These are phyloP conservation scores for Deuterostichococcus epilithicus DNA, from an alignment of 139 green algal species.

Conservation along the genomic window DNA sequence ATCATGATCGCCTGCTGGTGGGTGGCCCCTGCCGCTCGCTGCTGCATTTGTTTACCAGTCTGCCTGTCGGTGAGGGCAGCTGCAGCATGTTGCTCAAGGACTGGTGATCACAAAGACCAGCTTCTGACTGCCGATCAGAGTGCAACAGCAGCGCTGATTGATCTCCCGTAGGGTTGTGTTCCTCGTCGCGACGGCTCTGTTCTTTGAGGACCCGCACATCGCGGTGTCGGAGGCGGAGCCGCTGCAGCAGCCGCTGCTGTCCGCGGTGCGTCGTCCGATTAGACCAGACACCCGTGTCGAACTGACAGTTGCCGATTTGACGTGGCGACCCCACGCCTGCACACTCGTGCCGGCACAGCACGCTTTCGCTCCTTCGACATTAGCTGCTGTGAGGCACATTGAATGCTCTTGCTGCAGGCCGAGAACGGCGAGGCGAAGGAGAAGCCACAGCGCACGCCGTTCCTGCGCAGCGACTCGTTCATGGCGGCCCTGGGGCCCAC, in stretches of 20 bases:
- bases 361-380: no score
- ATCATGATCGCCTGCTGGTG: slow-evolving; percentile 39
- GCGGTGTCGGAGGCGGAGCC: background rate
- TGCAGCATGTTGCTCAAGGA: no score
- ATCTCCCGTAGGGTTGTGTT: slow-evolving; percentile 40
- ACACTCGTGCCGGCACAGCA: background rate
- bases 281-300: background rate
- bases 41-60: no score
- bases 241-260: slow-evolving; percentile 16
- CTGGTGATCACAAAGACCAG: no score
- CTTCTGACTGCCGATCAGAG: no score
- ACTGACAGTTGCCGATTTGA: background rate
- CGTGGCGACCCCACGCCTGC: background rate
- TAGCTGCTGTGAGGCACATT: no score
- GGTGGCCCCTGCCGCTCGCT: no score
- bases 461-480: background rate
- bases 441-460: no score
- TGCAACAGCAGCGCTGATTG: no score
- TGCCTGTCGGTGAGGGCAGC: no score
- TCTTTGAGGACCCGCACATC: slow-evolving; percentile 36
- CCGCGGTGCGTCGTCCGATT: background rate
- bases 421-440: background rate
- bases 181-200: slow-evolving; percentile 14
- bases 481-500: background rate
- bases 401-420: background rate